Evolutionary conservation across 768 basidiomycete genomes (phyloP).

Genomic region (Lentinula sp.): DNA sequence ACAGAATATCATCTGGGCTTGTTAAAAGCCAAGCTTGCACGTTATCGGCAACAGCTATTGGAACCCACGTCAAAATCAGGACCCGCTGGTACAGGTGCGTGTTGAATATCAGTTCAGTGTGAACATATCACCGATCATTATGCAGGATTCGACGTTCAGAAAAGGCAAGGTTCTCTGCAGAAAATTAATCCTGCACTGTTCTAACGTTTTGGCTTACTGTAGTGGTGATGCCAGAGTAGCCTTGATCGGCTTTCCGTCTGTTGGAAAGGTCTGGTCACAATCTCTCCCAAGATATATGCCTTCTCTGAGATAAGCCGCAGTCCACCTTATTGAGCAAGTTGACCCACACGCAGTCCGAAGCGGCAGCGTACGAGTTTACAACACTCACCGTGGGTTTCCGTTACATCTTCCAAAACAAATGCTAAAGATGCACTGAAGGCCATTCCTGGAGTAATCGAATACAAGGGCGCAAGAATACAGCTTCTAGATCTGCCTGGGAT

Average conservation of each 20-base stretch:
- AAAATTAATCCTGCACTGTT: not conserved
- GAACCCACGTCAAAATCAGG: slow-evolving; percentile 86
- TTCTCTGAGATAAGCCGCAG: slow-evolving; percentile 26
- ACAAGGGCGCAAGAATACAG: slow-evolving; percentile 89
- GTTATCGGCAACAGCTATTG: slow-evolving; percentile 91
- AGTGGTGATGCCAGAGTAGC: slow-evolving; percentile 80
- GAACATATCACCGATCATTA: not conserved
- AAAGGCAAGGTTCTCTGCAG: slow-evolving; percentile 24
- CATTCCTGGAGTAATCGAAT: slow-evolving; percentile 95
- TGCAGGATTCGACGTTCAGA: slow-evolving; percentile 80
- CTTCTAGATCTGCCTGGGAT: slow-evolving; percentile 94
- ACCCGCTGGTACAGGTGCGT: slow-evolving; percentile 48
- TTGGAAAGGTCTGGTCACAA: slow-evolving; percentile 62
- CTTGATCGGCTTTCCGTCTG: slow-evolving; percentile 93
- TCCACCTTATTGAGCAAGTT: slow-evolving; percentile 89
- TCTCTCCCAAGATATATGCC: not conserved
- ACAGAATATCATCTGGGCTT: slow-evolving; percentile 94
- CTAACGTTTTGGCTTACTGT: not conserved
- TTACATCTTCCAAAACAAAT: not conserved
- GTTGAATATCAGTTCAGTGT: not conserved
- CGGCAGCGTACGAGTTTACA: slow-evolving; percentile 95
- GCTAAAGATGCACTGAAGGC: slow-evolving; percentile 42
- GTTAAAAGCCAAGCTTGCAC: slow-evolving; percentile 90
- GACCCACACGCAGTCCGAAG: slow-evolving; percentile 84
- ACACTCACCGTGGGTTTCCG: slow-evolving; percentile 63